Conservation (phyloP, 1,284 basidiomycete genomes). For the Paramarasmius palmivorus region DNA sequence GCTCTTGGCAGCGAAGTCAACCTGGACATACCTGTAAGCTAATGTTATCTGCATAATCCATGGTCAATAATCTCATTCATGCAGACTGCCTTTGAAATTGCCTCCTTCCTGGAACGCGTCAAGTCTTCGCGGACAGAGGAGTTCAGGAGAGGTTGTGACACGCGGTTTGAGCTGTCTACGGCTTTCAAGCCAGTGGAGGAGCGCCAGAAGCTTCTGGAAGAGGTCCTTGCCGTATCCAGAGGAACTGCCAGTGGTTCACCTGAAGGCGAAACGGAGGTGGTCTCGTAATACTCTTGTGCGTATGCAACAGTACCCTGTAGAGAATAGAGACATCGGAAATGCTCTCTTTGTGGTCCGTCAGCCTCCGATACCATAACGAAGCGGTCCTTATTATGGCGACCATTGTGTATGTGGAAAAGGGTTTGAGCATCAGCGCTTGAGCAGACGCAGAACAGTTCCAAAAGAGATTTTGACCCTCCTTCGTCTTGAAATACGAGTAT, state of each 20-base stretch:
- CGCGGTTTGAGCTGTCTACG: slow-evolving; percentile 60
- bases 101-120: slow-evolving; percentile 47
- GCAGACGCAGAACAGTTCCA: too few species aligned
- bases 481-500: too few species aligned
- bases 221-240: background rate
- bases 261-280: background rate
- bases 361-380: too few species aligned
- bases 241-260: background rate
- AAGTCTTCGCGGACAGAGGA: slow-evolving; percentile 38
- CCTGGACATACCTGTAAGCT: slow-evolving; percentile 52
- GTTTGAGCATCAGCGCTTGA: too few species aligned
- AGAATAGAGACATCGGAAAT: too few species aligned
- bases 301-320: too few species aligned
- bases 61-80: slow-evolving; percentile 8
- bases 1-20: slow-evolving; percentile 44
- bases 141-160: slow-evolving; percentile 53
- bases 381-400: too few species aligned
- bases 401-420: too few species aligned
- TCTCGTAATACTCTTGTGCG: too few species aligned
- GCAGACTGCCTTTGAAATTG: slow-evolving; percentile 50
- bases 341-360: too few species aligned
- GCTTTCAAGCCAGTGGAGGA: slow-evolving; percentile 60
- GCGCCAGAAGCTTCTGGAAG: slow-evolving; percentile 24
- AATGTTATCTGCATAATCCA: too few species aligned
- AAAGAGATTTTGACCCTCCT: too few species aligned